Percentiles rank a stretch among this genome's conserved stretches.
Evolutionary conservation across 2,329 filamentous ascomycete genomes (phyloP).

Genomic region (Exophiala bonariae): DNA sequence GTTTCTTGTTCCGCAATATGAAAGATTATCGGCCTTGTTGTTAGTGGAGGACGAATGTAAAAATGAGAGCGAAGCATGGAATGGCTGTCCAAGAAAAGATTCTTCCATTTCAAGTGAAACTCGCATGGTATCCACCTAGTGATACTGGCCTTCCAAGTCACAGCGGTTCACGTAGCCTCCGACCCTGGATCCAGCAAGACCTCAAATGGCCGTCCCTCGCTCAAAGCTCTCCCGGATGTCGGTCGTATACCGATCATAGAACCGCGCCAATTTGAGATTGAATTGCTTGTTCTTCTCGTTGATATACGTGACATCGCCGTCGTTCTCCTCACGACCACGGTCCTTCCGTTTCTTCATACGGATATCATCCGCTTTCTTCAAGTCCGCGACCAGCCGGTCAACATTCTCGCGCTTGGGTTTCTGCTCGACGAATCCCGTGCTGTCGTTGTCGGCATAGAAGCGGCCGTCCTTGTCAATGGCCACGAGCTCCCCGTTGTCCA

Average conservation of each 20-base stretch:
- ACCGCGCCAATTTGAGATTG: conserved; percentile 92
- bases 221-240: conserved; percentile 98
- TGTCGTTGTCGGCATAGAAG: conserved; percentile 87
- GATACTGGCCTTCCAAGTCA: no score
- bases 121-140: no score
- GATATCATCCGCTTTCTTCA: conserved; percentile 84
- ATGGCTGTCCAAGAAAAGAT: no score
- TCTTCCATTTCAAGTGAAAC: no score
- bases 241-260: conserved; percentile 98
- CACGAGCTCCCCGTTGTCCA: conserved; percentile 89
- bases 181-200: neutral
- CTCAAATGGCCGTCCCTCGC: conserved; percentile 87
- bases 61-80: no score
- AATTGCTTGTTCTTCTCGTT: conserved; percentile 99
- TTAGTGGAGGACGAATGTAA: no score
- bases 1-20: no score
- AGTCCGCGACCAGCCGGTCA: conserved; percentile 80
- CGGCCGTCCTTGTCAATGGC: conserved; percentile 88
- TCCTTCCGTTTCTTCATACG: conserved; percentile 84
- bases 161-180: no score
- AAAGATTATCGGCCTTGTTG: no score
- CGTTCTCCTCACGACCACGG: conserved; percentile 73
- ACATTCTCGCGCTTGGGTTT: conserved; percentile 84
- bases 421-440: conserved; percentile 76
- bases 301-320: conserved; percentile 95